Base-by-base conservation (phyloP, 2,329 filamentous ascomycete genomes). In the Clarireedia monteithiana region DNA sequence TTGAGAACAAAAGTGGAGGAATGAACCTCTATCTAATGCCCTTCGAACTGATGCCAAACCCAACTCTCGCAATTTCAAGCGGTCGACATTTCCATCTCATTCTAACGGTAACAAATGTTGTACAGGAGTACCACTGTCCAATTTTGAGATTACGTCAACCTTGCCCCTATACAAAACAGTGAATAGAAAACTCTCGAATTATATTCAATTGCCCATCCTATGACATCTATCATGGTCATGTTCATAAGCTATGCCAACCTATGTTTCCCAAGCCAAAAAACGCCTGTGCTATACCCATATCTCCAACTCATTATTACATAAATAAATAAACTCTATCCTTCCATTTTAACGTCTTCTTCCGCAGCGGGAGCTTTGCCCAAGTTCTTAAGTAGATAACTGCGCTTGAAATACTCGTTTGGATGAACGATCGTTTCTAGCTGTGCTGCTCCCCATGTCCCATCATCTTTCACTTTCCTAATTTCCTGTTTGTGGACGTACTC, bases 401-500 rank as follows among this genome's bases (percentile, higher is more conserved):
- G 81, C 78, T 96, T 96, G 73, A 97, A 99, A 73, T 96, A 99
- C 62, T 92, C 91, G 70, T 99, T 99, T 10, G 94, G 94, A 72
- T 99, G 94, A 23, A 96, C 85, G 68, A 99, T 95, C 0, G 92
- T 97, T 72, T 97, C 92, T 44, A 96, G 77, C 69, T 96, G 89
- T 15, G 83, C 83, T 6, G 85, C 74, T 12, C 78, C 84, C 83
- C 86, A 86, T 51, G 84, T 76, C 5, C 82, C 79, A 50, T 90
- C 84, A 44, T 91, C 88, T 71, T 86, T 89, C 59, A 86, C 88
- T 66, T 81, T 83, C 68, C 84, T 87, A 57, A 94, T 82, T 69
- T 92, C 87, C 17, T 77, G 76, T 68, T 88, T 91, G 71, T 99
- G 91, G 17, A 86, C 74, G 68, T 86, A 81, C 66, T 99, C 94